Evolutionary conservation across 371 early-diverging fungal species (phyloP).

Genomic region (Mortierella sp.): DNA sequence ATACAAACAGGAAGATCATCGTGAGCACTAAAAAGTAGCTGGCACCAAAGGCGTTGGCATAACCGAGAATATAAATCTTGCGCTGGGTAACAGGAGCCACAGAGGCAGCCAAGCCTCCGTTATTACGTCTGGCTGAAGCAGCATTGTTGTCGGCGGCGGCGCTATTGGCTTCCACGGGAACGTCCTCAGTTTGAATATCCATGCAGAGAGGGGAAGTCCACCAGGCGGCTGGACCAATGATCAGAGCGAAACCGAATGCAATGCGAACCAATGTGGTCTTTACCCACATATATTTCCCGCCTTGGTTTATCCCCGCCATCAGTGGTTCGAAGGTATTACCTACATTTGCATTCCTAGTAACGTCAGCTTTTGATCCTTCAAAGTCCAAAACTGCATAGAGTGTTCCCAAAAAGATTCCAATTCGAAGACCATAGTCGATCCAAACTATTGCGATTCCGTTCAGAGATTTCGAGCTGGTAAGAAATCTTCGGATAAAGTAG

Average conservation of each 20-base stretch:
- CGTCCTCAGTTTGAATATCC: slow-evolving; percentile 57
- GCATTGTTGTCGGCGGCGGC: background rate
- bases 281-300: slow-evolving; percentile 42
- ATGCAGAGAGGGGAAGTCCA: slow-evolving; percentile 63
- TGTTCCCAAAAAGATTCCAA: slow-evolving; percentile 65
- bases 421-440: slow-evolving; percentile 60
- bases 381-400: slow-evolving; percentile 76
- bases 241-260: slow-evolving; percentile 61
- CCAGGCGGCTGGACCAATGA: slow-evolving; percentile 64
- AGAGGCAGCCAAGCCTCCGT: slow-evolving; percentile 1
- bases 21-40: slow-evolving; percentile 68
- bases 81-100: slow-evolving; percentile 28
- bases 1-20: slow-evolving; percentile 65
- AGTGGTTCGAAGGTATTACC: slow-evolving; percentile 43
- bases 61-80: slow-evolving; percentile 61
- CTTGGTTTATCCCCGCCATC: slow-evolving; percentile 23
- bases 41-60: slow-evolving; percentile 71
- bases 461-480: slow-evolving; percentile 43
- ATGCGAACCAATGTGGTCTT: slow-evolving; percentile 62
- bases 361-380: slow-evolving; percentile 55
- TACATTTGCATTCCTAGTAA: slow-evolving; percentile 12
- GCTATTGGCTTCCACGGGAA: slow-evolving; percentile 10
- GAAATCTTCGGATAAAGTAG: slow-evolving; percentile 47
- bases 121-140: background rate
- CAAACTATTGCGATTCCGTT: slow-evolving; percentile 55